These are phyloP conservation scores for Penicillium lagena DNA, from an alignment of 495 filamentous ascomycete genomes.

Conservation along the genomic window DNA sequence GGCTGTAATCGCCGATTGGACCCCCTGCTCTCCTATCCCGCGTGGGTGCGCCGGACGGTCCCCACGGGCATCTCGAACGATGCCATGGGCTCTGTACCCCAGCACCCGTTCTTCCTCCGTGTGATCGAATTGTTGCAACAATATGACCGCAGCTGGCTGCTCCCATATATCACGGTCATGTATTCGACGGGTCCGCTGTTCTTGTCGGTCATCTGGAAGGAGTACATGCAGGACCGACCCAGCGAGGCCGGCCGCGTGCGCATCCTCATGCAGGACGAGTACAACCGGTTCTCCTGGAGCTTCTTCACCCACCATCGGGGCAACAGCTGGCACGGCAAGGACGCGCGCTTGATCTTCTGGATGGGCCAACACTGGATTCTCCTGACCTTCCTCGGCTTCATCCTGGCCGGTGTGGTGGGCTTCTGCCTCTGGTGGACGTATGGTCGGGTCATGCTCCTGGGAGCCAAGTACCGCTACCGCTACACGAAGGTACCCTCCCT, in stretches of 20 bases:
- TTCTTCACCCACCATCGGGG: constrained; percentile 74
- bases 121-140: constrained; percentile 62
- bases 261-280: constrained; percentile 59
- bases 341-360: constrained; percentile 73
- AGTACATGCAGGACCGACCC: constrained; percentile 51
- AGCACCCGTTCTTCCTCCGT: constrained; percentile 76
- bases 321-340: constrained; percentile 70
- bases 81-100: constrained; percentile 72
- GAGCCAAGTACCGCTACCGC: constrained; percentile 38
- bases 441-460: constrained; percentile 40
- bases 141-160: constrained; percentile 70
- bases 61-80: constrained; percentile 89
- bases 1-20: constrained; percentile 79
- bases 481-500: constrained; percentile 30
- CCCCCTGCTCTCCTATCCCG: constrained; percentile 71
- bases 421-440: constrained; percentile 52
- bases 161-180: constrained; percentile 89
- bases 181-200: constrained; percentile 81
- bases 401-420: constrained; percentile 51
- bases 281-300: constrained; percentile 63
- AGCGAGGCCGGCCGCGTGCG: constrained; percentile 40
- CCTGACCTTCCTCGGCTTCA: constrained; percentile 58
- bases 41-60: constrained; percentile 73
- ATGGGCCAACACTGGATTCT: constrained; percentile 72
- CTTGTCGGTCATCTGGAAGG: constrained; percentile 77